A percentile compares a stretch with the other conserved stretches of the same genome.
Conservation (phyloP, 2,329 filamentous ascomycete genomes). For the Fusarium liriodendri region DNA sequence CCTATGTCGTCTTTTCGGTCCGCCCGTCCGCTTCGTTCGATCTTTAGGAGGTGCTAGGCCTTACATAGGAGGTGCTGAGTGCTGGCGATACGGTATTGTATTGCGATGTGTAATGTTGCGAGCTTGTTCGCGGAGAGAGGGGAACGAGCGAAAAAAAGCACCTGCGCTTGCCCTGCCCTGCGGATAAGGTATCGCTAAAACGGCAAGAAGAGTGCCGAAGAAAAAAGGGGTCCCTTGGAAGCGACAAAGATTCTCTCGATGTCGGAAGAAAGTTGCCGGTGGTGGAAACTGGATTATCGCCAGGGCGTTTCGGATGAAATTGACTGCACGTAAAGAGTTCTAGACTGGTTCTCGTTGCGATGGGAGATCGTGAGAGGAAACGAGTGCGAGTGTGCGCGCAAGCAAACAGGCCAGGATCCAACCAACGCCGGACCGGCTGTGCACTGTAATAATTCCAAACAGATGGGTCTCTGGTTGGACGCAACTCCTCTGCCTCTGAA, state of each 20-base stretch:
- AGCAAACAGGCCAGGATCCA: slow-evolving; percentile 7
- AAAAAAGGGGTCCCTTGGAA: background rate
- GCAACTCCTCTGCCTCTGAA: slow-evolving; percentile 4
- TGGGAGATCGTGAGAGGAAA: background rate
- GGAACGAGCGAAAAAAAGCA: background rate
- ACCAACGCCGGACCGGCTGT: background rate
- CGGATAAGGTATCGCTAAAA: background rate
- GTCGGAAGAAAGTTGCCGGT: slow-evolving; percentile 2
- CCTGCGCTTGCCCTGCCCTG: background rate
- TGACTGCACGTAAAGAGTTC: background rate
- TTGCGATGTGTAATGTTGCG: background rate
- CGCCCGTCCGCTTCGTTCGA: slow-evolving; percentile 12
- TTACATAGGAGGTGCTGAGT: background rate
- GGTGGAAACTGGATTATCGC: background rate
- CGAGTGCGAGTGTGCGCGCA: background rate
- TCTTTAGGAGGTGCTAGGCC: background rate
- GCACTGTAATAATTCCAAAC: background rate
- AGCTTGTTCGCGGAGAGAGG: background rate
- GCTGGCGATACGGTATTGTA: background rate
- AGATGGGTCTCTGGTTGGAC: slow-evolving; percentile 3
- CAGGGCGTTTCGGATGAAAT: slow-evolving; percentile 1
- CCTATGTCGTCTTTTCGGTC: slow-evolving; percentile 27
- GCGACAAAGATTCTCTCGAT: background rate
- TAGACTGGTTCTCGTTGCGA: background rate
- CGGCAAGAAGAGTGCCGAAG: background rate